A percentile compares a stretch with the other conserved stretches of the same genome.
These are phyloP conservation scores for Vigna nakashimae DNA, from an alignment of 306 rosid species.

Conservation along the genomic window DNA sequence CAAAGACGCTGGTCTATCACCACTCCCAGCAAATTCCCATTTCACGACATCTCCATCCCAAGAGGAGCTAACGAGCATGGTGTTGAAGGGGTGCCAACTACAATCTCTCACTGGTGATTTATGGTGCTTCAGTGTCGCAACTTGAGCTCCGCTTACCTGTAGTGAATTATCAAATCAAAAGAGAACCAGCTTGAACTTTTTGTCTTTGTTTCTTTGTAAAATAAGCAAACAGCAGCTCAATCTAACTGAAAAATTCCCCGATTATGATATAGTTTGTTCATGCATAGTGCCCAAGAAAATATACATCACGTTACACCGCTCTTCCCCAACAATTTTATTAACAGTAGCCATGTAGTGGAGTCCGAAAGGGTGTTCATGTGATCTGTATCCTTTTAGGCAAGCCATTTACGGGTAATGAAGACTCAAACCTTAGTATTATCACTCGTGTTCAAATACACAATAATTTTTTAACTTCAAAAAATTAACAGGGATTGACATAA, in stretches of 20 bases:
- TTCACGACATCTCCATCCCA: slow-evolving; percentile 93
- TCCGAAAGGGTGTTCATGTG: background rate
- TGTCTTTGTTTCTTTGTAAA: background rate
- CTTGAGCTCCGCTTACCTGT: slow-evolving; percentile 85
- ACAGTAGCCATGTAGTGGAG: background rate
- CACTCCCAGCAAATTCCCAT: slow-evolving; percentile 76
- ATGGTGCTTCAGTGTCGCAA: slow-evolving; percentile 88
- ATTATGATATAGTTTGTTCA: background rate
- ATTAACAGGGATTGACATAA: slow-evolving; percentile 15
- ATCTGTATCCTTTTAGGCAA: slow-evolving; percentile 15
- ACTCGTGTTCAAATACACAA: background rate
- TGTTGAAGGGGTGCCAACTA: slow-evolving; percentile 92
- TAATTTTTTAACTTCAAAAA: background rate
- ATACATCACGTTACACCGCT: background rate
- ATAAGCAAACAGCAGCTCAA: background rate
- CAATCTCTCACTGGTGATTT: slow-evolving; percentile 92
- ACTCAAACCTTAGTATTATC: background rate
- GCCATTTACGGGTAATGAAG: slow-evolving; percentile 3
- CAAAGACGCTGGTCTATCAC: slow-evolving; percentile 48
- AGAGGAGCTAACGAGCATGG: slow-evolving; percentile 86
- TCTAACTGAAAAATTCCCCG: background rate
- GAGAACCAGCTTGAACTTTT: slow-evolving; percentile 17
- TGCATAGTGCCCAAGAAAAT: background rate
- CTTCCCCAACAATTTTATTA: slow-evolving; percentile 1
- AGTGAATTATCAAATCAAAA: slow-evolving; percentile 20